These are phyloP conservation scores for Pseudevernia furfuracea DNA, from an alignment of 495 filamentous ascomycete genomes.

Conservation along the genomic window DNA sequence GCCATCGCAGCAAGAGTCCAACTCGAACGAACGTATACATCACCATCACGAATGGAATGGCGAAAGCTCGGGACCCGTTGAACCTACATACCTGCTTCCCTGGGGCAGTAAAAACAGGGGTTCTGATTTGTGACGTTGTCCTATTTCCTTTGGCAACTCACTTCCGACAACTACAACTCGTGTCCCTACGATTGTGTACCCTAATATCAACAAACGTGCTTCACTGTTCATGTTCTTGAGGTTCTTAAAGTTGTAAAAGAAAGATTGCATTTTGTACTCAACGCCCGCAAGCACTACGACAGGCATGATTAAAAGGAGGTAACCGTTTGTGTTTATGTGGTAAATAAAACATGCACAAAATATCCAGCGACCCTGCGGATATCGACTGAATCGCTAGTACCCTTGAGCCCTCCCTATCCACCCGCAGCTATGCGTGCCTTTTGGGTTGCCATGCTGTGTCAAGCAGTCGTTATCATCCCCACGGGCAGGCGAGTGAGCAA, in stretches of 20 bases:
- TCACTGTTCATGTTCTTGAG: not conserved
- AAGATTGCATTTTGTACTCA: constrained; percentile 12
- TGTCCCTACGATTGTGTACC: not conserved
- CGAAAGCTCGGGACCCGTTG: no score
- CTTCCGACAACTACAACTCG: not conserved
- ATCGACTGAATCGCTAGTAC: not conserved
- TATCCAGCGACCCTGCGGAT: not conserved
- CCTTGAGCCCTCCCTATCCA: constrained; percentile 6
- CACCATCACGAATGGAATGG: no score
- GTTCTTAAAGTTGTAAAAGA: not conserved
- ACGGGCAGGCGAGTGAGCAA: constrained; percentile 14
- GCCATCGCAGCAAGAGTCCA: no score
- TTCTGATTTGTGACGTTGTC: no score
- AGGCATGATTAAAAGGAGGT: constrained; percentile 7
- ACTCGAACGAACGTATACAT: no score
- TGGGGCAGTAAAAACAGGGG: no score
- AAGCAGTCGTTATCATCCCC: constrained; percentile 12
- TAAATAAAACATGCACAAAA: constrained; percentile 11
- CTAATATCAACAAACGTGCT: not conserved
- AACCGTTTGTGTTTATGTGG: not conserved
- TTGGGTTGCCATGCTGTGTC: not conserved
- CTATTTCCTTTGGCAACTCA: not conserved
- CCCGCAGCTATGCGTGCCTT: constrained; percentile 4
- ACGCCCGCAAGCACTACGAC: constrained; percentile 8
- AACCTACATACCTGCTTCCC: no score